Evolutionary conservation across 2,329 filamentous ascomycete species (phyloP).

Genomic region (Daldinia eschscholtzii): DNA sequence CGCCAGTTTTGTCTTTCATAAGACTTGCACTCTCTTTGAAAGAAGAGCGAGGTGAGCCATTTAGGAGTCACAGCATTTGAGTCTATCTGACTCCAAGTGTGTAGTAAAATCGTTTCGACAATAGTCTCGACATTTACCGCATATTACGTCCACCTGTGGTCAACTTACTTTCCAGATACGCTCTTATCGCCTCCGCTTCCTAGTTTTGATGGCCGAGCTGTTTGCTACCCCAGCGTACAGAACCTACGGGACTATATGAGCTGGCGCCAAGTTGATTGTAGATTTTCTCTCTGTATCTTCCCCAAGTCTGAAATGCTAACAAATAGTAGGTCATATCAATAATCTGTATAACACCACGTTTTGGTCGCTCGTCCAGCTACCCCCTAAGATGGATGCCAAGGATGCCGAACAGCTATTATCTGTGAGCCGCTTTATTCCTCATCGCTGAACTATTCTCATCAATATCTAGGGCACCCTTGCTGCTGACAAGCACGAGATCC

Average conservation of each 20-base stretch:
- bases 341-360: conserved; percentile 99
- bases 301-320: conserved; percentile 25
- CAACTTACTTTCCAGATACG: conserved; percentile 77
- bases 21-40: conserved; percentile 85
- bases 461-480: conserved; percentile 78
- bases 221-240: conserved; percentile 84
- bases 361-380: conserved; percentile 86
- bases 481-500: conserved; percentile 93
- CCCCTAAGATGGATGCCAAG: conserved; percentile 79
- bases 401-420: conserved; percentile 86
- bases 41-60: conserved; percentile 76
- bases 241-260: conserved; percentile 95
- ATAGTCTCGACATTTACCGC: conserved; percentile 94
- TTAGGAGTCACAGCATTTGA: background rate
- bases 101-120: conserved; percentile 89
- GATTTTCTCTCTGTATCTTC: conserved; percentile 51
- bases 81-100: conserved; percentile 26
- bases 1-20: conserved; percentile 87
- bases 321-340: conserved; percentile 85
- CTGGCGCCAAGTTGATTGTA: conserved; percentile 97
- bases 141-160: conserved; percentile 88
- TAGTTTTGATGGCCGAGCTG: conserved; percentile 91
- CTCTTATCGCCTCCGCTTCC: conserved; percentile 81
- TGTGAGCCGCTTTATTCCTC: conserved; percentile 58
- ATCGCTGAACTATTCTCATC: conserved; percentile 38